These are phyloP conservation scores for Citrus hindsii DNA, from an alignment of 345 rosid genomes.

Conservation along the genomic window DNA sequence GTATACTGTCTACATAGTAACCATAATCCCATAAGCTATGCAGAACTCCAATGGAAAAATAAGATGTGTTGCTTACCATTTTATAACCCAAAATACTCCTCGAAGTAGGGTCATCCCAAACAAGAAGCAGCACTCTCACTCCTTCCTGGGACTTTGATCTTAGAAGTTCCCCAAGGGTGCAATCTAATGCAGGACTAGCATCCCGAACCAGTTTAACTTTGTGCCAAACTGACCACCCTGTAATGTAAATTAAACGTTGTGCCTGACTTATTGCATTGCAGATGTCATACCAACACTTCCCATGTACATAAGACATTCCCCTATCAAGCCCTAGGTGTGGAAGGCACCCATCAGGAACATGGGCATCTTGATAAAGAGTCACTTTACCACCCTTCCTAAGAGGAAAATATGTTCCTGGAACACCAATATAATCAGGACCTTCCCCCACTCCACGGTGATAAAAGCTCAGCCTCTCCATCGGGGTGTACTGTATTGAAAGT, in stretches of 20 bases:
- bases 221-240: conserved; percentile 99
- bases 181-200: conserved; percentile 39
- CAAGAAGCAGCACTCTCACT: conserved; percentile 87
- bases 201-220: conserved; percentile 67
- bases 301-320: conserved; percentile 67
- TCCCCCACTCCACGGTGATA: conserved; percentile 82
- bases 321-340: conserved; percentile 55
- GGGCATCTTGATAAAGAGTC: conserved; percentile 94
- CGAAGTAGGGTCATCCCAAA: conserved; percentile 99
- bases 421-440: conserved; percentile 79
- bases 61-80: conserved; percentile 50
- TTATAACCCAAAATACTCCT: conserved; percentile 78
- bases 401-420: conserved; percentile 94
- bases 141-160: conserved; percentile 91
- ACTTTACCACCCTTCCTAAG: conserved; percentile 79
- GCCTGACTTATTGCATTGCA: conserved; percentile 82
- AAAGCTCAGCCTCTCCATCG: conserved; percentile 59
- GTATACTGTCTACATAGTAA: not conserved
- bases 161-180: conserved; percentile 75
- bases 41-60: not conserved
- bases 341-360: conserved; percentile 82
- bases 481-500: conserved; percentile 74
- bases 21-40: not conserved
- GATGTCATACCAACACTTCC: conserved; percentile 90
- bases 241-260: conserved; percentile 74